These are phyloP conservation scores for Scenedesmus sp. DNA, from an alignment of 163 green algal genomes.

Conservation along the genomic window DNA sequence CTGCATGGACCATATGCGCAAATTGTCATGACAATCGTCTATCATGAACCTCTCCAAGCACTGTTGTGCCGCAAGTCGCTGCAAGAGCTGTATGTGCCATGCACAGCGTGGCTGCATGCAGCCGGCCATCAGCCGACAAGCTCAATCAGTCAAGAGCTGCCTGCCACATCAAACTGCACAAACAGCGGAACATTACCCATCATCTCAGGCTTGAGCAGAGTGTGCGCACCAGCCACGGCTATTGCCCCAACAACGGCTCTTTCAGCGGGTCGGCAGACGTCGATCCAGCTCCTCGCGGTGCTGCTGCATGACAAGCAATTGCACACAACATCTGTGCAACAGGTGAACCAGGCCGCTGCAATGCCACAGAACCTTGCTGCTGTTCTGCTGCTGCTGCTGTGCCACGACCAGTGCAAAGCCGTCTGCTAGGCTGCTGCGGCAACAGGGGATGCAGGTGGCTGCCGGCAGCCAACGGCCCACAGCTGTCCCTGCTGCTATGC, in stretches of 20 bases:
- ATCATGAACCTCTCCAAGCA: too few species aligned
- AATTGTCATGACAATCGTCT: too few species aligned
- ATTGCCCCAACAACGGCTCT: background rate
- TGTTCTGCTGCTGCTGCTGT: background rate
- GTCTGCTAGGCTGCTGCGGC: background rate
- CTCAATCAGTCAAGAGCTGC: too few species aligned
- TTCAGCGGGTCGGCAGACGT: background rate
- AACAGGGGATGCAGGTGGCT: background rate
- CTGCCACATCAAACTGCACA: background rate
- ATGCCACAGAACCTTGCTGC: background rate
- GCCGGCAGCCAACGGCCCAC: background rate
- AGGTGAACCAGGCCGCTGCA: background rate
- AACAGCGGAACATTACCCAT: background rate
- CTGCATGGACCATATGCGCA: too few species aligned
- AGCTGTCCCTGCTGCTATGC: background rate
- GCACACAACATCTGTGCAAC: slow-evolving; percentile 1
- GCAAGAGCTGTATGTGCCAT: too few species aligned
- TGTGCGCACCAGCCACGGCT: background rate
- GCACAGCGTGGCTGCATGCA: too few species aligned
- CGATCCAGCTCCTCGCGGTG: background rate
- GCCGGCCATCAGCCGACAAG: too few species aligned
- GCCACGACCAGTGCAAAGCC: background rate
- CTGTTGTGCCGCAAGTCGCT: too few species aligned
- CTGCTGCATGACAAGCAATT: slow-evolving; percentile 22
- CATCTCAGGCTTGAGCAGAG: background rate